A percentile compares a stretch with the other conserved stretches of the same genome.
Evolutionary conservation across 768 basidiomycete genomes (phyloP).

Genomic region (Boletus fagicola): DNA sequence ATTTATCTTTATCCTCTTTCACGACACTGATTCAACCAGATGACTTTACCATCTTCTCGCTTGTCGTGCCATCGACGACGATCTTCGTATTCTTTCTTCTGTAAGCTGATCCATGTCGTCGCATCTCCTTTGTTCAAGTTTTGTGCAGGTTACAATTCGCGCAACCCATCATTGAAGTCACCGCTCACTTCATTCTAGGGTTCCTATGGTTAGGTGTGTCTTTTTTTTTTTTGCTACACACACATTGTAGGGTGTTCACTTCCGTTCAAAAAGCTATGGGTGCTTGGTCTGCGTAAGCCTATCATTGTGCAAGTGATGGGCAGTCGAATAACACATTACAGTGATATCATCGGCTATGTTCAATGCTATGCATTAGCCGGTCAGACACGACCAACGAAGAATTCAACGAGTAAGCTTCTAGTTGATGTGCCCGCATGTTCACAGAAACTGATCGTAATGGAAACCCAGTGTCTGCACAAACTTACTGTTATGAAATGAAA

Average conservation of each 20-base stretch:
- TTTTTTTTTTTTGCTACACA: not conserved
- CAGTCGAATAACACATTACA: constrained; percentile 27
- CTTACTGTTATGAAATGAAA: constrained; percentile 79
- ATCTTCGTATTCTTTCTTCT: constrained; percentile 59
- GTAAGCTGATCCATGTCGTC: constrained; percentile 36
- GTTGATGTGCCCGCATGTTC: not conserved
- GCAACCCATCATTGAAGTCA: constrained; percentile 60
- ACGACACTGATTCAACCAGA: constrained; percentile 37
- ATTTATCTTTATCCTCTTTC: constrained; percentile 2
- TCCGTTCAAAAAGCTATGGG: constrained; percentile 54
- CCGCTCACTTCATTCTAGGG: constrained; percentile 52
- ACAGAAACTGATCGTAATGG: constrained; percentile 5
- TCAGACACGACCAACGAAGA: constrained; percentile 47
- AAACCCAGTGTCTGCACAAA: constrained; percentile 48
- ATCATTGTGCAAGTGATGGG: not conserved
- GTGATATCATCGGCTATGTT: constrained; percentile 65
- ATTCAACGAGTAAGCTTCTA: constrained; percentile 49
- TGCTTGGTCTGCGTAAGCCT: constrained; percentile 66
- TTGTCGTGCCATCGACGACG: constrained; percentile 64
- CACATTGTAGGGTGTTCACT: constrained; percentile 1
- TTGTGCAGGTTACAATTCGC: constrained; percentile 62
- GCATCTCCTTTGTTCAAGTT: not conserved
- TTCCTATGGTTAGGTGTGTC: constrained; percentile 68
- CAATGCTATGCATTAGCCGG: constrained; percentile 57
- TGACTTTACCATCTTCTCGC: constrained; percentile 68